These are phyloP conservation scores for Malassezia equina DNA, from an alignment of 1,284 basidiomycete genomes.

Conservation along the genomic window DNA sequence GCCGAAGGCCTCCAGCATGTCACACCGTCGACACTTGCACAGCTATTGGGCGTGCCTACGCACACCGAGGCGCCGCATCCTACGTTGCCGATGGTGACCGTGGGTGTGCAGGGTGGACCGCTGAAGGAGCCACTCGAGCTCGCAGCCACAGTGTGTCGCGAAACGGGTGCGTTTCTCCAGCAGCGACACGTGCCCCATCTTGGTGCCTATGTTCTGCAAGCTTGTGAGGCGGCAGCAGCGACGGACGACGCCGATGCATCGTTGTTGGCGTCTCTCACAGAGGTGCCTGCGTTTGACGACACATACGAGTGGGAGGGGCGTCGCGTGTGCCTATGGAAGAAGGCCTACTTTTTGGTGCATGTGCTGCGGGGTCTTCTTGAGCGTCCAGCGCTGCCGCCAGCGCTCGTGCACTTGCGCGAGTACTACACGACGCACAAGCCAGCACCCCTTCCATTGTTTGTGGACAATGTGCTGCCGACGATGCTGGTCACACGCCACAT, in stretches of 20 bases:
- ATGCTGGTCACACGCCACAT: constrained; percentile 67
- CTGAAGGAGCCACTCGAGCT: constrained; percentile 63
- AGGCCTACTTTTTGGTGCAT: constrained; percentile 70
- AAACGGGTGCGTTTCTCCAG: constrained; percentile 62
- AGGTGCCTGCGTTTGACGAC: constrained; percentile 36
- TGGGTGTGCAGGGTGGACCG: constrained; percentile 63
- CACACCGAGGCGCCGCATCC: constrained; percentile 61
- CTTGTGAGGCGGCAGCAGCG: constrained; percentile 54
- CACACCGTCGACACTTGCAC: constrained; percentile 21
- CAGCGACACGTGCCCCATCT: constrained; percentile 59
- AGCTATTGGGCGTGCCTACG: constrained; percentile 26
- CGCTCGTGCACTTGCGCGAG: background rate
- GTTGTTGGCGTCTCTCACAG: constrained; percentile 1
- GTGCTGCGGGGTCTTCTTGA: constrained; percentile 56
- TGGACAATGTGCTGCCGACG: constrained; percentile 77
- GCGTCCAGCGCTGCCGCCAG: background rate
- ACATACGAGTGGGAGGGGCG: constrained; percentile 12
- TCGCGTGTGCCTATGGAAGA: constrained; percentile 70
- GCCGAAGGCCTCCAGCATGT: constrained; percentile 21
- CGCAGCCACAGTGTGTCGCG: constrained; percentile 58
- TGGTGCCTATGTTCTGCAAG: constrained; percentile 62
- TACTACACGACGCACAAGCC: background rate
- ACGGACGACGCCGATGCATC: constrained; percentile 24
- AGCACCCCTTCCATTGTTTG: constrained; percentile 59
- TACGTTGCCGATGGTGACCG: constrained; percentile 59